These are phyloP conservation scores for Scopulariopsis brevicaulis DNA, from an alignment of 2,329 filamentous ascomycete species.

Conservation along the genomic window DNA sequence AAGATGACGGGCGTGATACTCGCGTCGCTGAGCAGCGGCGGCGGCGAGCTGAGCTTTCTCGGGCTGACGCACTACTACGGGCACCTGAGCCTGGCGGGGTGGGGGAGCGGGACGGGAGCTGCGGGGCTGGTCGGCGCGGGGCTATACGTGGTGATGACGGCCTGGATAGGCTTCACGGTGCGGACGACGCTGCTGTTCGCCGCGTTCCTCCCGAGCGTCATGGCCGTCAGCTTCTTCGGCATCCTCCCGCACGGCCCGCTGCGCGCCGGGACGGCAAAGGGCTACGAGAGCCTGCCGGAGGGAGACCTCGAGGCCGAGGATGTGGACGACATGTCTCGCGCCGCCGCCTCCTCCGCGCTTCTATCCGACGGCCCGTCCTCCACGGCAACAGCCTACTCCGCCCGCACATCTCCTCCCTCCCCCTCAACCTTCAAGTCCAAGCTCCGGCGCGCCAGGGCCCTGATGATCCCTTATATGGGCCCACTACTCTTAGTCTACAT, in stretches of 20 bases:
- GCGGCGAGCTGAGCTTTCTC: conserved; percentile 82
- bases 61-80: conserved; percentile 92
- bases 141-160: conserved; percentile 77
- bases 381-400: conserved; percentile 26
- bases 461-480: conserved; percentile 78
- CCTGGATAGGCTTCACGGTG: conserved; percentile 65
- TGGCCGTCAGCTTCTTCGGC: conserved; percentile 79
- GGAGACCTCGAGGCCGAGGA: conserved; percentile 23
- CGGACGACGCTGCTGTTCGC: conserved; percentile 64
- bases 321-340: conserved; percentile 20
- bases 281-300: conserved; percentile 43
- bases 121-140: conserved; percentile 81
- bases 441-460: conserved; percentile 51
- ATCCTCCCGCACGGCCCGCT: conserved; percentile 63
- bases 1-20: conserved; percentile 79
- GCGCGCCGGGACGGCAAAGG: conserved; percentile 28
- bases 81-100: conserved; percentile 72
- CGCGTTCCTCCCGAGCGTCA: conserved; percentile 67
- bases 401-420: conserved; percentile 10
- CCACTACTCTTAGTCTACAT: conserved; percentile 88
- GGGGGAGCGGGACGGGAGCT: conserved; percentile 86
- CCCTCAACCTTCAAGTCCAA: conserved; percentile 29
- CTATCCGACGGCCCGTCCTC: conserved; percentile 30
- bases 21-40: conserved; percentile 75
- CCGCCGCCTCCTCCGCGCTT: conserved; percentile 34